Conservation (phyloP, 768 basidiomycete genomes). For the Mycena leptocephala region DNA sequence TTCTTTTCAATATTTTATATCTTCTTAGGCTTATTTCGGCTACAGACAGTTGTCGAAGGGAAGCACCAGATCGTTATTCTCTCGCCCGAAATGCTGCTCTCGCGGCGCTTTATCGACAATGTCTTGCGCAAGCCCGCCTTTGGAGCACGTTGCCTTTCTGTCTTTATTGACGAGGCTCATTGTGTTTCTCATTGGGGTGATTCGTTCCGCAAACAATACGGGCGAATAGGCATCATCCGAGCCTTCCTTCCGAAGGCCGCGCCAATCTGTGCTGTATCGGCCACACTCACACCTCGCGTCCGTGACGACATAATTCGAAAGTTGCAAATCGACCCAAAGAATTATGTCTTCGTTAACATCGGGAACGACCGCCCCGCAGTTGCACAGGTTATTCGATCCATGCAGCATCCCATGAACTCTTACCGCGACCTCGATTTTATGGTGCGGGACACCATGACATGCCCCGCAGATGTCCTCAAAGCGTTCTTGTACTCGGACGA, state of each 20-base stretch:
- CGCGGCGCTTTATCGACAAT: conserved; percentile 14
- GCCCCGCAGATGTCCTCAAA: conserved; percentile 41
- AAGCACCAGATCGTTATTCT: conserved; percentile 19
- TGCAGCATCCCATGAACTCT: conserved; percentile 50
- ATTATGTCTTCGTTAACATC: conserved; percentile 39
- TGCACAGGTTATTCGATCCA: conserved; percentile 51
- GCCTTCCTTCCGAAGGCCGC: conserved; percentile 46
- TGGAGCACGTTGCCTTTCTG: conserved; percentile 9
- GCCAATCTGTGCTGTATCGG: conserved; percentile 52
- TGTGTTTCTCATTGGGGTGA: conserved; percentile 56
- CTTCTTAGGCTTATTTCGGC: no score
- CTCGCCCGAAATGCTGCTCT: conserved; percentile 17
- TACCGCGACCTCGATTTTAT: conserved; percentile 54
- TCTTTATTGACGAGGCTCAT: conserved; percentile 50
- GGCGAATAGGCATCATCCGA: conserved; percentile 43
- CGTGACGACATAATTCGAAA: conserved; percentile 45
- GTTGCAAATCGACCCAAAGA: conserved; percentile 40
- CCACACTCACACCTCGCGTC: no score
- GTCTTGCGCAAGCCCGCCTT: conserved; percentile 18
- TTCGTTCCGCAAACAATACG: conserved; percentile 53
- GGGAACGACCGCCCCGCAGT: conserved; percentile 55
- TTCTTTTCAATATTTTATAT: not conserved
- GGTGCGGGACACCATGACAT: conserved; percentile 30
- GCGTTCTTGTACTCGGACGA: conserved; percentile 51
- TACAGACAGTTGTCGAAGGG: not conserved